A percentile compares a stretch with the other conserved stretches of the same genome.
Evolutionary conservation across 1,284 basidiomycete genomes (phyloP).

Genomic region (Apiotrichum akiyoshidainum): DNA sequence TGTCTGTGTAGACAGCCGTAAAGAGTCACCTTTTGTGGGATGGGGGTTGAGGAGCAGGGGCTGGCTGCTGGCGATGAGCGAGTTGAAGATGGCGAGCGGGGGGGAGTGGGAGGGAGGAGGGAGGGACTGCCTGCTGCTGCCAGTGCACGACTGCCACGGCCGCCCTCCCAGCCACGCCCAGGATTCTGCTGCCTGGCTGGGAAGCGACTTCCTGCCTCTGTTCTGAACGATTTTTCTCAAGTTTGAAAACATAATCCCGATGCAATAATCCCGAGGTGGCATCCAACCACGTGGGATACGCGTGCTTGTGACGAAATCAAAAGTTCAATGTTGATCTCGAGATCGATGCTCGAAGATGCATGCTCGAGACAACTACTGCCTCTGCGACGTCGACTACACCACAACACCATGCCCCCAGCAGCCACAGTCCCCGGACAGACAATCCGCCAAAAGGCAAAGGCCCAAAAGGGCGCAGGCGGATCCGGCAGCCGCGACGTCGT

Average conservation of each 20-base stretch:
- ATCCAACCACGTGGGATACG: too few relatives aligned
- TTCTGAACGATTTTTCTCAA: too few relatives aligned
- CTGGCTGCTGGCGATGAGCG: constrained; percentile 14
- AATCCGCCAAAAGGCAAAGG: constrained; percentile 19
- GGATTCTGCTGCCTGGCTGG: too few relatives aligned
- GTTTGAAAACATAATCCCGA: too few relatives aligned
- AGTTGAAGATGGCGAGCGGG: constrained; percentile 9
- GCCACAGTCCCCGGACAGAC: constrained; percentile 17
- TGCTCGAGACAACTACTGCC: too few relatives aligned
- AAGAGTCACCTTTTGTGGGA: constrained; percentile 7
- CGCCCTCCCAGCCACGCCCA: neutral
- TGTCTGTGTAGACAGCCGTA: constrained; percentile 5
- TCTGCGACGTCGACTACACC: too few relatives aligned
- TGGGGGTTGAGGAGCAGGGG: neutral
- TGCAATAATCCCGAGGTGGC: too few relatives aligned
- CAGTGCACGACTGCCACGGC: neutral
- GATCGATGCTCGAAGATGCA: neutral
- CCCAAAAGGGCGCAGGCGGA: constrained; percentile 3
- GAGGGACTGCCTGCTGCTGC: neutral
- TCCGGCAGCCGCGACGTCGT: constrained; percentile 11
- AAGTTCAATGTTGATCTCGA: too few relatives aligned
- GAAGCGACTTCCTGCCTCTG: too few relatives aligned
- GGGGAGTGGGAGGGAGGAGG: neutral
- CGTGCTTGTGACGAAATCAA: too few relatives aligned
- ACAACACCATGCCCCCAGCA: constrained; percentile 14